These are phyloP conservation scores for Panaeolus cyanescens DNA, from an alignment of 768 basidiomycete species.

Conservation along the genomic window DNA sequence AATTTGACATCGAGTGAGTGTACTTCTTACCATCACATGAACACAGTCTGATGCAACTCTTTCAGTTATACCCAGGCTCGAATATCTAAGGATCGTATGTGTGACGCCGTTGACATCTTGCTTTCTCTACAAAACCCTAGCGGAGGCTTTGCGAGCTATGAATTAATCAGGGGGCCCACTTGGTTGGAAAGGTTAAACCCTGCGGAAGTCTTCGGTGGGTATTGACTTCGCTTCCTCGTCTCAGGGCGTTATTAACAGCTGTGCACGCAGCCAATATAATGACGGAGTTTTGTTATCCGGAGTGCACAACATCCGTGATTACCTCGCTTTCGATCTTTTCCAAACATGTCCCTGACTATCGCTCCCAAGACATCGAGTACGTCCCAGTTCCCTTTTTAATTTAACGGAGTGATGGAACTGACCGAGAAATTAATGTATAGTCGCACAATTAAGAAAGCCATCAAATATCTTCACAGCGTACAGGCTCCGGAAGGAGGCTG, in stretches of 20 bases:
- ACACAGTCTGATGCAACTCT: slow-evolving; percentile 11
- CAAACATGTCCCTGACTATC: slow-evolving; percentile 80
- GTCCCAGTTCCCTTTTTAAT: slow-evolving; percentile 25
- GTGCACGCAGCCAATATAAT: slow-evolving; percentile 76
- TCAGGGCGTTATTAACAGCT: not conserved
- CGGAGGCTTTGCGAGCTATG: slow-evolving; percentile 96
- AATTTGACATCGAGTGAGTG: slow-evolving; percentile 71
- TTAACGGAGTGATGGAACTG: slow-evolving; percentile 1
- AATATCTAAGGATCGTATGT: slow-evolving; percentile 74
- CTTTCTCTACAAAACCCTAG: slow-evolving; percentile 81
- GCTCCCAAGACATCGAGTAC: slow-evolving; percentile 73
- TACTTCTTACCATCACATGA: not conserved
- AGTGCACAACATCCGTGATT: slow-evolving; percentile 95
- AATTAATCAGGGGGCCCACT: slow-evolving; percentile 76
- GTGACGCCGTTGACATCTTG: slow-evolving; percentile 83
- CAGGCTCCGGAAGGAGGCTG: slow-evolving; percentile 89
- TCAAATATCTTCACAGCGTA: slow-evolving; percentile 74
- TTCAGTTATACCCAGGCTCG: slow-evolving; percentile 71
- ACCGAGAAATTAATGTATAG: slow-evolving; percentile 35
- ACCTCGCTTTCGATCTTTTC: slow-evolving; percentile 86
- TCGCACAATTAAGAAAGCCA: slow-evolving; percentile 63
- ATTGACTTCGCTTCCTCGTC: slow-evolving; percentile 9
- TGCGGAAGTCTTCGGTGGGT: slow-evolving; percentile 91
- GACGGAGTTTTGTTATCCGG: slow-evolving; percentile 93
- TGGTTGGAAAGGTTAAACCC: slow-evolving; percentile 89